These are phyloP conservation scores for Suillus bovinus DNA, from an alignment of 768 basidiomycete species.

Conservation along the genomic window DNA sequence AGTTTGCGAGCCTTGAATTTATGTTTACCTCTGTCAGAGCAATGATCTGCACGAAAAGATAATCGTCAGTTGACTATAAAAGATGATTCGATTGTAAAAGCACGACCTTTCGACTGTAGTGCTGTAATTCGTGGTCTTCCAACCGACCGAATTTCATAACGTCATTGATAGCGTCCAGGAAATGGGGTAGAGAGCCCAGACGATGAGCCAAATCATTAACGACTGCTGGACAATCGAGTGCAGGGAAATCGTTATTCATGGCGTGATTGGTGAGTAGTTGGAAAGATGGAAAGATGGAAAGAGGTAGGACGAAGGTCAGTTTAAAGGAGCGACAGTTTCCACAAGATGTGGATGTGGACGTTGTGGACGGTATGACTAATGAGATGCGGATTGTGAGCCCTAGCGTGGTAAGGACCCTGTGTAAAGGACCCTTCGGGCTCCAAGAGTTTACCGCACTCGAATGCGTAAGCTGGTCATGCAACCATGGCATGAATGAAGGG, in stretches of 20 bases:
- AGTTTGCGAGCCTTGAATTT: neutral
- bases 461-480: neutral
- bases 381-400: neutral
- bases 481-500: neutral
- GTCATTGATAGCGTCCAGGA: constrained; percentile 30
- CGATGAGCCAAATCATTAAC: constrained; percentile 29
- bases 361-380: neutral
- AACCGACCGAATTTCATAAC: constrained; percentile 19
- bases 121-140: constrained; percentile 22
- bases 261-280: neutral
- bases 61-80: constrained; percentile 11
- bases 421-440: neutral
- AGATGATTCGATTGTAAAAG: neutral
- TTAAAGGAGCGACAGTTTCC: no score
- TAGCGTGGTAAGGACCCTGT: neutral
- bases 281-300: constrained; percentile 7
- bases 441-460: neutral
- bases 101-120: constrained; percentile 29
- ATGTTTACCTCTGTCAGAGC: constrained; percentile 50
- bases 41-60: constrained; percentile 39
- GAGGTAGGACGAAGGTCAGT: constrained; percentile 13
- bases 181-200: constrained; percentile 30
- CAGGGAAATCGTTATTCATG: constrained; percentile 13
- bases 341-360: neutral
- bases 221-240: constrained; percentile 25